Conservation (phyloP, 2,329 filamentous ascomycete species). For the Penicillium sp. region DNA sequence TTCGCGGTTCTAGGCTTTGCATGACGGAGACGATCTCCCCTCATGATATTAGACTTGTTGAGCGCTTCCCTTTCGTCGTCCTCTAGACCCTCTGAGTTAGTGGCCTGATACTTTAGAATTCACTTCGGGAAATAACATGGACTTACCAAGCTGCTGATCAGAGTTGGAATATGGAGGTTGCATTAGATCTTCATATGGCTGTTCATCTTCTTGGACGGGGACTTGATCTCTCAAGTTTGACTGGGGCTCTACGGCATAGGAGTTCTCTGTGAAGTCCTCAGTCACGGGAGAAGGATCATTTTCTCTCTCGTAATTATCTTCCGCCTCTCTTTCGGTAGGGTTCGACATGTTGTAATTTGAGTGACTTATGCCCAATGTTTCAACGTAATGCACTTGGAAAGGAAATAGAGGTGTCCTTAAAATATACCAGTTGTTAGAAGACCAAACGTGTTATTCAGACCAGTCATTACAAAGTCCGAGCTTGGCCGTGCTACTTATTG, state of each 20-base stretch:
- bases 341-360: slow-evolving; percentile 3
- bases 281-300: slow-evolving; percentile 12
- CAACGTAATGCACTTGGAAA: neutral
- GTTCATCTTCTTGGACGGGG: slow-evolving; percentile 27
- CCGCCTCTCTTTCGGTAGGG: slow-evolving; percentile 2
- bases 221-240: slow-evolving; percentile 13
- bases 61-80: slow-evolving; percentile 26
- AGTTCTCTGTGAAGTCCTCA: slow-evolving; percentile 15
- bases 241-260: slow-evolving; percentile 24
- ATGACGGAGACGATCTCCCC: slow-evolving; percentile 25
- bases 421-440: neutral
- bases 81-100: neutral
- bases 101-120: neutral
- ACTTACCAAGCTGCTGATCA: slow-evolving; percentile 31
- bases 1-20: slow-evolving; percentile 21
- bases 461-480: neutral
- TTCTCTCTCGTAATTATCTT: slow-evolving; percentile 10
- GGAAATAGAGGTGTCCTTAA: neutral
- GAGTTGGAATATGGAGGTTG: slow-evolving; percentile 30
- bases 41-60: slow-evolving; percentile 22
- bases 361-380: neutral
- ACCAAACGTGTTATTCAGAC: neutral
- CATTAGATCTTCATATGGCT: slow-evolving; percentile 27
- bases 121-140: neutral
- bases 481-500: neutral